phyloP scores from a whole-genome alignment of 495 filamentous ascomycete genomes.

The Pseudoneurospora amorphoporcata region DNA sequence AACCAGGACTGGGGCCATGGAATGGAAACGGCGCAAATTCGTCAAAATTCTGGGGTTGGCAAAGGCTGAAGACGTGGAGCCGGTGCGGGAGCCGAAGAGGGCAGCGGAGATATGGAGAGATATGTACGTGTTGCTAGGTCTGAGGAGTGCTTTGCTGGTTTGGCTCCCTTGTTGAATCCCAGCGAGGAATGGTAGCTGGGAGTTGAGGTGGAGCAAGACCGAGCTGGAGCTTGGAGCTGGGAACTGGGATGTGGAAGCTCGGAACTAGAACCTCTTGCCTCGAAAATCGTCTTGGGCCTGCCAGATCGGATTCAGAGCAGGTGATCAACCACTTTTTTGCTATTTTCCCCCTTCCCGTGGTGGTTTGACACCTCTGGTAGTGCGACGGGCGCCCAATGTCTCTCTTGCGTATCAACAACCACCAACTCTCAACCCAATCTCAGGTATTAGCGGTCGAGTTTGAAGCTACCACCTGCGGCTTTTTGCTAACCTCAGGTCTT shows the following conservation, averaged over 20 bases:
- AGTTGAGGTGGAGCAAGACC: not conserved
- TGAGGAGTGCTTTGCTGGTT: not conserved
- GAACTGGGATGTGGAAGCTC: not conserved
- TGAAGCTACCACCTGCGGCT: not conserved
- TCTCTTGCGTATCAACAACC: not conserved
- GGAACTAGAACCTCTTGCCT: not conserved
- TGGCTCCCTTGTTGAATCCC: not conserved
- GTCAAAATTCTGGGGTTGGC: not conserved
- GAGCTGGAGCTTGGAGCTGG: not conserved
- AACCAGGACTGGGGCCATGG: conserved; percentile 11
- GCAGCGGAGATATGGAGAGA: not conserved
- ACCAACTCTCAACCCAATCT: not conserved
- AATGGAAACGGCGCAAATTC: not conserved
- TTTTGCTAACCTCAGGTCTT: not conserved
- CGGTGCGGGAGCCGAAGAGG: not conserved
- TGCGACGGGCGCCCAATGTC: not conserved
- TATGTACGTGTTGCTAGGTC: not conserved
- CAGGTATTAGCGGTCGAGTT: not conserved
- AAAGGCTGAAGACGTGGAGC: conserved; percentile 1
- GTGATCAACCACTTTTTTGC: not conserved
- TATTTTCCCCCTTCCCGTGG: not conserved
- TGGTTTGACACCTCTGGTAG: not conserved
- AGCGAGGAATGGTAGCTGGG: not conserved
- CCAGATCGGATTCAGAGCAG: not conserved
- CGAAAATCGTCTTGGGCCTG: not conserved